These are phyloP conservation scores for Penicillium sp. DNA, from an alignment of 2,329 filamentous ascomycete species.

Conservation along the genomic window DNA sequence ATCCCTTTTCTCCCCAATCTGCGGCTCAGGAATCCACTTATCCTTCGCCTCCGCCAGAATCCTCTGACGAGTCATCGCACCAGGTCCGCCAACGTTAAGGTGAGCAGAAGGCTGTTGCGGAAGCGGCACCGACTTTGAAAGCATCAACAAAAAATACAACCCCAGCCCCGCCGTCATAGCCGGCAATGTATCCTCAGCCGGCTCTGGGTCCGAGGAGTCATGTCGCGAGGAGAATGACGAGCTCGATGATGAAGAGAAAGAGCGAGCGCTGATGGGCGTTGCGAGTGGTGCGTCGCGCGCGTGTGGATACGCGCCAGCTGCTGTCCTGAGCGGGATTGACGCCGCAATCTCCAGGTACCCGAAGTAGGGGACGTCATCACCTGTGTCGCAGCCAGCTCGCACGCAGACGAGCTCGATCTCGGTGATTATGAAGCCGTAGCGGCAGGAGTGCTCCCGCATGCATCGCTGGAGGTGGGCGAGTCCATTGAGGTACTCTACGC, in stretches of 20 bases:
- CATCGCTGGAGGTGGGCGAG: constrained; percentile 81
- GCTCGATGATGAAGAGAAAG: constrained; percentile 25
- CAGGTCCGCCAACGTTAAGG: constrained; percentile 60
- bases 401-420: constrained; percentile 94
- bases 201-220: constrained; percentile 18
- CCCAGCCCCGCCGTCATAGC: constrained; percentile 58
- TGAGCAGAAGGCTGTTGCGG: constrained; percentile 56
- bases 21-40: constrained; percentile 60
- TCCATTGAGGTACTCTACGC: constrained; percentile 83
- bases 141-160: constrained; percentile 64
- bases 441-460: constrained; percentile 90
- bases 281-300: constrained; percentile 26
- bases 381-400: constrained; percentile 67
- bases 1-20: constrained; percentile 59
- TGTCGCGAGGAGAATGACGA: constrained; percentile 12
- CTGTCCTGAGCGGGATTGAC: constrained; percentile 54
- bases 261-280: constrained; percentile 32
- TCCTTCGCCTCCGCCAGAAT: constrained; percentile 54
- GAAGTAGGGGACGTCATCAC: constrained; percentile 68
- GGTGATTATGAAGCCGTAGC: constrained; percentile 94
- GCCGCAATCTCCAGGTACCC: constrained; percentile 77
- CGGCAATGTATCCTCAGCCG: constrained; percentile 15
- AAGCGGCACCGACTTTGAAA: constrained; percentile 60
- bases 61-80: constrained; percentile 56
- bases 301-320: constrained; percentile 22